Evolutionary conservation across 305 asterid species (phyloP), one percentile per base, ranked within the genome.

Genomic region (Lippia alba): DNA sequence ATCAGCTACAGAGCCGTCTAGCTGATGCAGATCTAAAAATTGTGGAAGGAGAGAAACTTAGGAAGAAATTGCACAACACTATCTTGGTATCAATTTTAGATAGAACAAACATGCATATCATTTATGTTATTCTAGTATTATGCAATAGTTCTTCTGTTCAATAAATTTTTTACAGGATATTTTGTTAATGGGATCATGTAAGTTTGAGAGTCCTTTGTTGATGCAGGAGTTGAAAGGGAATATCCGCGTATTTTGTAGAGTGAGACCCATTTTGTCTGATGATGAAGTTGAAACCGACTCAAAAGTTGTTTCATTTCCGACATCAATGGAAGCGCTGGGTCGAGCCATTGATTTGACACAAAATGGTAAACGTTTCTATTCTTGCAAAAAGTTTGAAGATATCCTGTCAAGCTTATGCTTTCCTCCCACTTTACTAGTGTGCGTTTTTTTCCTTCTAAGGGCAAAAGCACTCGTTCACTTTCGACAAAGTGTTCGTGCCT

Each of bases 221-320:
- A 56, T 72, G n/a, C 85, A 95, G 99, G 99, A 95, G 80, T 61
- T 95, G 75, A 95, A 95, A 76, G 99, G 98, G 46, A 95, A 95
- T 59, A 95, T 92, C 30, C 87, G 97, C 12, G 98, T 92, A 60
- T 95, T 95, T 61, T 95, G 99, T 82, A 79, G 98, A 78, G 99
- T 95, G 74, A 82, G 99, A 53, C 99, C 97, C 44, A 46, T 88
- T 58, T 75, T 89, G 74, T 82, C 84, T 58, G 96, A 87, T 68
- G 97, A 95, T 70, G 86, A 79, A 74, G 86, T 67, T 74, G 84
- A 79, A 61, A 69, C 77, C 34, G 97, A 95, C 69, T 67, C 76
- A 20, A 92, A 91, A 76, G 87, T 78, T 39, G 76, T 95, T 64
- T 87, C 97, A 50, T 95, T 90, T 68, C 98, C 99, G 4, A 71